Percentiles rank a stretch among this genome's conserved stretches.
These are phyloP conservation scores for Suhomyces atakaporum DNA, from an alignment of 1,139 yeast species.

Conservation along the genomic window DNA sequence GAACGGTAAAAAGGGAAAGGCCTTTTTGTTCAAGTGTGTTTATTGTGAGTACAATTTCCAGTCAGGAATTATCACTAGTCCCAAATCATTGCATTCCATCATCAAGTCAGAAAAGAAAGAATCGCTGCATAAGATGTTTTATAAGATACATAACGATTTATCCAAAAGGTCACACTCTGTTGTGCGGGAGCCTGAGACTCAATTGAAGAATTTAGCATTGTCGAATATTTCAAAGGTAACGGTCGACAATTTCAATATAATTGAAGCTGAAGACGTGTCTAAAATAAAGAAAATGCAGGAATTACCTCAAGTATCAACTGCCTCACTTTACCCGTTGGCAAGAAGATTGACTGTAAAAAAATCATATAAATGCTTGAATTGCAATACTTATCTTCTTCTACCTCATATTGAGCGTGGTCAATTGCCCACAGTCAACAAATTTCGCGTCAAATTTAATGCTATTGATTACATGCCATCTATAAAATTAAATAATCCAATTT, in stretches of 20 bases:
- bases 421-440: constrained; percentile 33
- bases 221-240: constrained; percentile 3
- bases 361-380: constrained; percentile 30
- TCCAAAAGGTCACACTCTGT: background rate
- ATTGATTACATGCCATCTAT: constrained; percentile 36
- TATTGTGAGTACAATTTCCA: constrained; percentile 32
- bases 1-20: constrained; percentile 31
- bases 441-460: constrained; percentile 34
- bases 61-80: constrained; percentile 35
- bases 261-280: constrained; percentile 1
- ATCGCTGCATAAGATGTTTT: background rate
- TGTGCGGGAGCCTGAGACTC: constrained; percentile 2
- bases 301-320: background rate
- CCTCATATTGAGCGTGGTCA: constrained; percentile 30
- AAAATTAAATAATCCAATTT: constrained; percentile 15
- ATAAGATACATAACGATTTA: constrained; percentile 4
- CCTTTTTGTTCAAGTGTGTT: constrained; percentile 36
- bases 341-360: constrained; percentile 27
- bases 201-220: constrained; percentile 11
- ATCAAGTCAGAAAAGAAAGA: constrained; percentile 23
- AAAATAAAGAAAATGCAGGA: background rate
- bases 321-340: constrained; percentile 25
- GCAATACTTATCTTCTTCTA: constrained; percentile 28
- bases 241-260: background rate
- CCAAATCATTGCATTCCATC: constrained; percentile 36